Conservation (phyloP, 129 eudicot genomes). For the Tagetes patula region DNA sequence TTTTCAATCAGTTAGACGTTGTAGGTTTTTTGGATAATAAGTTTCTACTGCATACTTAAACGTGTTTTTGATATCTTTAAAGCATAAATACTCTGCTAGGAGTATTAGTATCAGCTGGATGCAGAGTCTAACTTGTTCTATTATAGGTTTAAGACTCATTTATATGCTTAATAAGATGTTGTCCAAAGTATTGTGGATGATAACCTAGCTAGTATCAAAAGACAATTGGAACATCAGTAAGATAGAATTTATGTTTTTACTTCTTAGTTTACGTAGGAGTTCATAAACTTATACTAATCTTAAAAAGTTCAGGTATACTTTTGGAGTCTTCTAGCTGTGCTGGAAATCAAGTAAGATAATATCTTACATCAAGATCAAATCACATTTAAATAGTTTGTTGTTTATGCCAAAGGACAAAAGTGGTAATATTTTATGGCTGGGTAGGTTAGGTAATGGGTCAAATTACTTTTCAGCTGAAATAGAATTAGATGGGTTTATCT, state of each 20-base stretch:
- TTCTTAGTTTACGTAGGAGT: neutral
- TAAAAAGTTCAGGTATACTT: conserved; percentile 70
- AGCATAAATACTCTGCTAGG: neutral
- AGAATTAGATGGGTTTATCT: too few relatives aligned
- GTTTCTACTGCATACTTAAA: neutral
- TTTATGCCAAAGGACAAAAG: too few relatives aligned
- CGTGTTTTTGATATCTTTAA: neutral
- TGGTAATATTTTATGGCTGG: too few relatives aligned
- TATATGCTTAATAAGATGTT: conserved; percentile 47
- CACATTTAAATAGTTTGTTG: too few relatives aligned
- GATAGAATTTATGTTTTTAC: conserved; percentile 19
- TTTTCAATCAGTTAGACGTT: neutral
- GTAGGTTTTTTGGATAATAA: conserved; percentile 13
- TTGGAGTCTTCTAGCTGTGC: conserved; percentile 99
- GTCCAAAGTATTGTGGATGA: conserved; percentile 88
- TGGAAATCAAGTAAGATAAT: conserved; percentile 74
- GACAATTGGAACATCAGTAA: conserved; percentile 95
- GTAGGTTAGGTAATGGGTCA: too few relatives aligned
- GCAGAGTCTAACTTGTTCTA: neutral
- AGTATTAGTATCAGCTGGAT: neutral
- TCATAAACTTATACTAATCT: neutral
- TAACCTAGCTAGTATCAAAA: conserved; percentile 66
- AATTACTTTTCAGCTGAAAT: too few relatives aligned
- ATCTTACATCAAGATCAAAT: too few relatives aligned
- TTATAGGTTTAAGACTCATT: conserved; percentile 7